Base-by-base conservation (phyloP, 1,284 basidiomycete species). In the Moesziomyces parantarcticus region DNA sequence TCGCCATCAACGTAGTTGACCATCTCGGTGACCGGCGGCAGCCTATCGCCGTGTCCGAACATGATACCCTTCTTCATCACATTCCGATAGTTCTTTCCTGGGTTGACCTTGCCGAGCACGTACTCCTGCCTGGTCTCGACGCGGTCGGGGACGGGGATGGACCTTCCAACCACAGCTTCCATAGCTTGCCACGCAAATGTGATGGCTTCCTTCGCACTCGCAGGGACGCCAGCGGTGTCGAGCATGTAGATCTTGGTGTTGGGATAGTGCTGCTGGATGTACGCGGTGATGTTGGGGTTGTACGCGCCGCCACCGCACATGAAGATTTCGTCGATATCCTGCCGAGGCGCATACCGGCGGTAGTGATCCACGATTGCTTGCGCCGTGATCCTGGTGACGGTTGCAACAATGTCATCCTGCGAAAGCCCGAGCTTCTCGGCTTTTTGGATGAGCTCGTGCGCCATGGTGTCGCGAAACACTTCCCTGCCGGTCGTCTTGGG, bases 171-270 rank as follows among this genome's bases (percentile, higher is more conserved):
- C 36, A 39, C 36, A 18, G 36, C 36, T 39, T 39, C 36, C 36
- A 39, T 39, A 16, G 36, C 36, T 39, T 39, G 36, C 36, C 36
- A 39, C 36, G 36, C 36, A 39, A 39, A 39, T 39, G 36, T 39
- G 36, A 39, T 39, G 36, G 36, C 36, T 39, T 39, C 36, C 36
- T 39, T 39, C 16, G 36, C 36, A 39, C 36, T 39, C 16, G 36
- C 36, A 39, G 36, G 36, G 16, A 39, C 36, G 16, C 36, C 36
- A 8, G 36, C 36, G 36, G 36, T 39, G 36, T 39, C 36, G 36
- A 39, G 36, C 36, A 39, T 39, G 36, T 39, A 39, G 36, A 39
- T 39, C 36, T 39, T 39, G 36, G 36, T 39, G 36, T 39, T 39
- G 36, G 36, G 36, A 39, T 39, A 39, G 36, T 39, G 36, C 36